Percentiles rank a stretch among this genome's conserved stretches.
These are phyloP conservation scores for Hymenoscyphus repandus DNA, from an alignment of 2,329 filamentous ascomycete species.

Conservation along the genomic window DNA sequence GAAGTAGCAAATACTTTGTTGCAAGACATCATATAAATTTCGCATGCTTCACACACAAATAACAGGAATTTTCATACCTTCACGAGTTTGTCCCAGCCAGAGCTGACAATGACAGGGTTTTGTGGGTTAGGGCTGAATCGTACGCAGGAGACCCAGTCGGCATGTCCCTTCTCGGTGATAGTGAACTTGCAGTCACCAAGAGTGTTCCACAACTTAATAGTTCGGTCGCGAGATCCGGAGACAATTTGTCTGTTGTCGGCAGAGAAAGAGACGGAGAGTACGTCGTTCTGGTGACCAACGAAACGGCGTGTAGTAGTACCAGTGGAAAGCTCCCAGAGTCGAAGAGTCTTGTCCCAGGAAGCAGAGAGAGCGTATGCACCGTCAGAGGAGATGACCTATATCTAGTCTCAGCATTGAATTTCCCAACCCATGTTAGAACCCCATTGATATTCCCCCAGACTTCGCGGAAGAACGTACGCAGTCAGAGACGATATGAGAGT, in stretches of 20 bases:
- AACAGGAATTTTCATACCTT: constrained; percentile 67
- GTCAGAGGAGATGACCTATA: constrained; percentile 96
- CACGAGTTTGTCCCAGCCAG: constrained; percentile 99
- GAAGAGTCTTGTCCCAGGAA: constrained; percentile 99
- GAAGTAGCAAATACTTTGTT: constrained; percentile 99
- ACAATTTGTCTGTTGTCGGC: constrained; percentile 99
- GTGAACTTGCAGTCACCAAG: constrained; percentile 99
- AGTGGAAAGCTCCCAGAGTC: constrained; percentile 97
- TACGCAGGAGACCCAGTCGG: constrained; percentile 99
- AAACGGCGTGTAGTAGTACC: constrained; percentile 97
- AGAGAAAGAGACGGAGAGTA: constrained; percentile 99
- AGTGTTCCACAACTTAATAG: constrained; percentile 99
- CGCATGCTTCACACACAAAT: constrained; percentile 21
- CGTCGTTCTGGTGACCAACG: constrained; percentile 98
- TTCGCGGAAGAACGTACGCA: constrained; percentile 66
- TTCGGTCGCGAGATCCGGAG: constrained; percentile 94
- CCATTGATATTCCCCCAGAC: constrained; percentile 5
- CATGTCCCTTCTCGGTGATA: constrained; percentile 99
- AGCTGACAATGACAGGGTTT: constrained; percentile 98
- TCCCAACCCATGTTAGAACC: constrained; percentile 15
- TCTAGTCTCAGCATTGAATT: constrained; percentile 34
- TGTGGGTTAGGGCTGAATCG: constrained; percentile 99
- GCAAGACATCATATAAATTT: constrained; percentile 81
- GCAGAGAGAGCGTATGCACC: constrained; percentile 98
- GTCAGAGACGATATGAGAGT: constrained; percentile 99